phyloP scores from a whole-genome alignment of 202 grass and related monocot species.

The Hordeum pubiflorum region DNA sequence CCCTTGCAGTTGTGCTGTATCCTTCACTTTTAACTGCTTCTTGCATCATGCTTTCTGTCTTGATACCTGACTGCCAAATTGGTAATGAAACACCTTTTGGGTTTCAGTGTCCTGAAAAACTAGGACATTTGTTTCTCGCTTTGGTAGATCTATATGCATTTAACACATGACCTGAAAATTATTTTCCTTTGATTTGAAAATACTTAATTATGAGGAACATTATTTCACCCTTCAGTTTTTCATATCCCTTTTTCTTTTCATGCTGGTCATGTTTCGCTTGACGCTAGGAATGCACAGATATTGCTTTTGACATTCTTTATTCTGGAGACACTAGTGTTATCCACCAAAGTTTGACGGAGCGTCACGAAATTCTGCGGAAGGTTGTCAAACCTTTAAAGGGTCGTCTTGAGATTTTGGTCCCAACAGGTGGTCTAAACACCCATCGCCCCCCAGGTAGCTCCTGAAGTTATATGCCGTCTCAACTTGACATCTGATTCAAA shows the following conservation, averaged over 20 bases:
- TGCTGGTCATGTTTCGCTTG: slow-evolving; percentile 38
- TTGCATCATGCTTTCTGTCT: slow-evolving; percentile 17
- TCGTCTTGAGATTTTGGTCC: slow-evolving; percentile 72
- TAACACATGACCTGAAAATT: background rate
- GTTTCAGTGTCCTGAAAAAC: slow-evolving; percentile 4
- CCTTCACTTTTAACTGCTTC: slow-evolving; percentile 38
- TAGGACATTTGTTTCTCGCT: background rate
- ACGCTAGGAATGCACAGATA: slow-evolving; percentile 51
- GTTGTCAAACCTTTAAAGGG: slow-evolving; percentile 78
- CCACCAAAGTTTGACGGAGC: slow-evolving; percentile 78
- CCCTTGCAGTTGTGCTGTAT: slow-evolving; percentile 88
- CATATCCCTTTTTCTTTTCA: slow-evolving; percentile 13
- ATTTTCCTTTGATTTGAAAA: background rate
- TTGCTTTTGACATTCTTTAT: slow-evolving; percentile 99
- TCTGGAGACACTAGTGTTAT: slow-evolving; percentile 86
- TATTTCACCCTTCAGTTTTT: background rate
- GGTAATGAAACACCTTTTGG: background rate
- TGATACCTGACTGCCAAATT: background rate
- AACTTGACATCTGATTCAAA: background rate
- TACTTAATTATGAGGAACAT: background rate
- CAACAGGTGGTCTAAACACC: slow-evolving; percentile 67
- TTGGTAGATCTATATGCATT: background rate
- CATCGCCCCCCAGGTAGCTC: slow-evolving; percentile 48
- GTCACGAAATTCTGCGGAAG: slow-evolving; percentile 64
- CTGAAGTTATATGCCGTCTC: background rate